phyloP scores from a whole-genome alignment of 73 alveolate species.

The Uronychia setigera region DNA sequence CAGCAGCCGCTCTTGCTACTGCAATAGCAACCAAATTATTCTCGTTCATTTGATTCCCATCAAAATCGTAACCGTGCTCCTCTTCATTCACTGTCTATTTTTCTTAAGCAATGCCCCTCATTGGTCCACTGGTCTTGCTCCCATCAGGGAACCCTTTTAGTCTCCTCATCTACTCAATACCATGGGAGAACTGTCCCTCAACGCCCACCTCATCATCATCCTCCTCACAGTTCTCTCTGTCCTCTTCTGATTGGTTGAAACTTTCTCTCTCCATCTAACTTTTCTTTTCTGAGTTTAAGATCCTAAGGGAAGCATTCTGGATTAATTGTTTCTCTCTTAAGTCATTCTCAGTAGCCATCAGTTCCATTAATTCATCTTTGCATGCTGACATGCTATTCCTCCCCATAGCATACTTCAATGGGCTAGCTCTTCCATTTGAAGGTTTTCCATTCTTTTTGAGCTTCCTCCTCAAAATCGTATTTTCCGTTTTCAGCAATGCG shows the following conservation, averaged over 20 bases:
- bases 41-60: neutral
- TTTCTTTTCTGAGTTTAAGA: neutral
- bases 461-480: neutral
- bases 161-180: neutral
- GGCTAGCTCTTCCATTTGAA: too few species aligned
- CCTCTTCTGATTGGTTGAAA: neutral
- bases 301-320: neutral
- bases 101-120: neutral
- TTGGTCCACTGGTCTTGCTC: neutral
- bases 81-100: neutral
- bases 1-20: conserved; percentile 2
- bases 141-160: neutral
- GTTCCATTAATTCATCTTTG: neutral
- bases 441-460: neutral
- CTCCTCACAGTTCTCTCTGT: neutral
- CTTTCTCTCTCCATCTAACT: neutral
- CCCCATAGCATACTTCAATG: too few species aligned
- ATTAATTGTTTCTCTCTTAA: neutral
- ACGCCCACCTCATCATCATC: neutral
- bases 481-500: neutral
- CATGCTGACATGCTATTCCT: too few species aligned
- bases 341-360: neutral
- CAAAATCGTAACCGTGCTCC: neutral
- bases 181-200: neutral
- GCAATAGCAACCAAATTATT: neutral